Percentiles rank a stretch among this genome's conserved stretches.
These are phyloP conservation scores for Hypoxylon rubiginosum DNA, from an alignment of 2,329 filamentous ascomycete species.

Conservation along the genomic window DNA sequence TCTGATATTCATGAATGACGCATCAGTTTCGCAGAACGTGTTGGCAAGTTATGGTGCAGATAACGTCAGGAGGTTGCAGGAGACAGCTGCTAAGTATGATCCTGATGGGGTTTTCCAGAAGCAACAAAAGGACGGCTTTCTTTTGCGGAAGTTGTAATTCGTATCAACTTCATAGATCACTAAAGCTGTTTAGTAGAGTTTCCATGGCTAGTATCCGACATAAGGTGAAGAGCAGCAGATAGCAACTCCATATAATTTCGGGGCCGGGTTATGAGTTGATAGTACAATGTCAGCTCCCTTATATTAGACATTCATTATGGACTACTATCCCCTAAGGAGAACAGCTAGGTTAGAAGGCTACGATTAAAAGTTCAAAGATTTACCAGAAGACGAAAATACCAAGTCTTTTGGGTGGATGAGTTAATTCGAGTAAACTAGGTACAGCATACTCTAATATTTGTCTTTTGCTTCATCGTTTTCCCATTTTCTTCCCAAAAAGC, in stretches of 20 bases:
- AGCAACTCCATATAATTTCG: too few species aligned
- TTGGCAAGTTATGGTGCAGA: not conserved
- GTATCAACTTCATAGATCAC: not conserved
- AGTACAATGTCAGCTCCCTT: too few species aligned
- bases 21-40: not conserved
- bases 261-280: too few species aligned
- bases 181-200: too few species aligned
- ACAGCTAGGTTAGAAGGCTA: too few species aligned
- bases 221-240: too few species aligned
- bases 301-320: too few species aligned
- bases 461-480: not conserved
- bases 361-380: not conserved
- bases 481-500: not conserved
- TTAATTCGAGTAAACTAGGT: not conserved
- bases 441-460: not conserved
- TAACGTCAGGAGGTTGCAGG: not conserved
- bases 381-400: too few species aligned
- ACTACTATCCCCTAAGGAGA: too few species aligned
- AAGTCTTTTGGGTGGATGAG: not conserved
- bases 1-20: constrained; percentile 21
- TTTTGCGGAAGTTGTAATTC: constrained; percentile 9
- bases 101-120: not conserved
- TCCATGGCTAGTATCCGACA: too few species aligned
- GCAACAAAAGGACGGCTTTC: constrained; percentile 8
- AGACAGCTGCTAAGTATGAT: not conserved